These are phyloP conservation scores for Parmales sp. DNA, from an alignment of 108 stramenopile genomes.

Conservation along the genomic window DNA sequence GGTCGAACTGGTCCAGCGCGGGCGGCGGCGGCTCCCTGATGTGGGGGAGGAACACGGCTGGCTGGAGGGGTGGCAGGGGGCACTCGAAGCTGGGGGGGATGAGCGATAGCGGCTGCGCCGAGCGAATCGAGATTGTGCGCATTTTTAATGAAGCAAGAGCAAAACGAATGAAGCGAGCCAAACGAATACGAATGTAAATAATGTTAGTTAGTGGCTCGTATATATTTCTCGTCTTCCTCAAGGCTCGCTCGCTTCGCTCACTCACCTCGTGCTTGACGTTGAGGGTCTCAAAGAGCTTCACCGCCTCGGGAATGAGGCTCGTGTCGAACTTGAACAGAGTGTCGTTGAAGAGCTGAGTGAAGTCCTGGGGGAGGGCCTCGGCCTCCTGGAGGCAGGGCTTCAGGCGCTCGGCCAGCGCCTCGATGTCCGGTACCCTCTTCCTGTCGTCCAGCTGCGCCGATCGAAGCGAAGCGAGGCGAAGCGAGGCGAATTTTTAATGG, in stretches of 20 bases:
- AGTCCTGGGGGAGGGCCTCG: constrained; percentile 62
- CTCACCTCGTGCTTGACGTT: constrained; percentile 53
- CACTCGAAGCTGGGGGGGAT: constrained; percentile 67
- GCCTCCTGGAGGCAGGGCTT: constrained; percentile 60
- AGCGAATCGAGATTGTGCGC: too few species aligned
- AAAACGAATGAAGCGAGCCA: too few species aligned
- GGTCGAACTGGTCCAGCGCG: constrained; percentile 71
- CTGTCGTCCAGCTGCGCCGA: constrained; percentile 42
- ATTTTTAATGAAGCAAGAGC: too few species aligned
- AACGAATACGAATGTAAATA: too few species aligned
- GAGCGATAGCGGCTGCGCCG: constrained; percentile 21
- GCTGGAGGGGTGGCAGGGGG: constrained; percentile 56
- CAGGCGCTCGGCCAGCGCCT: constrained; percentile 48
- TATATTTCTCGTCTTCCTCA: background rate
- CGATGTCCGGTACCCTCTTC: constrained; percentile 52
- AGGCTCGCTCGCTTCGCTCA: background rate
- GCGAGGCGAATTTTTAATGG: too few species aligned
- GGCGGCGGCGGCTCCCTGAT: constrained; percentile 57
- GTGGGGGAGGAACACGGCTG: constrained; percentile 56
- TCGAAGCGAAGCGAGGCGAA: background rate
- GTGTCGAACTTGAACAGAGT: constrained; percentile 53
- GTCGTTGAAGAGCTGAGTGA: constrained; percentile 55
- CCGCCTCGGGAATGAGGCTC: constrained; percentile 54
- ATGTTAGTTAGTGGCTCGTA: too few species aligned
- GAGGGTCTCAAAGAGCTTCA: constrained; percentile 46